Percentiles rank a stretch among this genome's conserved stretches.
These are phyloP conservation scores for Amaranthus cruentus DNA, from an alignment of 148 eudicot genomes.

Conservation along the genomic window DNA sequence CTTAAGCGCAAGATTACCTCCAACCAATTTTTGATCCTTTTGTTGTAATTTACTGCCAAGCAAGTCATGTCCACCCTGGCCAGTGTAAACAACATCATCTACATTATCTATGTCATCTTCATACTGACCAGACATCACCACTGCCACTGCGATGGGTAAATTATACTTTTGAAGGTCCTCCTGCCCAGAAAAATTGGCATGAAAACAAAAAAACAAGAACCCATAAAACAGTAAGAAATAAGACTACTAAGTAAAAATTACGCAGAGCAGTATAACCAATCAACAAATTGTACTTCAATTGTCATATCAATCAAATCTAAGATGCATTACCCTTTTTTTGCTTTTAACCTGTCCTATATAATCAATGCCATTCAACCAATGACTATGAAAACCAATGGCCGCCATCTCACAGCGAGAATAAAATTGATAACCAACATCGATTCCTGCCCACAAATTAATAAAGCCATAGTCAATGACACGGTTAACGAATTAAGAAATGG, in stretches of 20 bases:
- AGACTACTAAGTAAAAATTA: background rate
- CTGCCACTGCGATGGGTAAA: conserved; percentile 54
- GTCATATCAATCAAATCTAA: background rate
- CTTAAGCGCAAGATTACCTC: conserved; percentile 73
- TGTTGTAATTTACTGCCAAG: conserved; percentile 55
- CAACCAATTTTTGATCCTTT: conserved; percentile 44
- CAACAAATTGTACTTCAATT: background rate
- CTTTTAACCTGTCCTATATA: conserved; percentile 14
- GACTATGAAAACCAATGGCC: conserved; percentile 32
- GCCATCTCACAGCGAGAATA: conserved; percentile 37
- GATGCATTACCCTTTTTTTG: conserved; percentile 25
- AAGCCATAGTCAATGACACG: background rate
- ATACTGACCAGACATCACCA: conserved; percentile 76
- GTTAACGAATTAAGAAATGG: background rate
- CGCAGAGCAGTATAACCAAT: background rate
- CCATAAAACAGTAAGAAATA: background rate
- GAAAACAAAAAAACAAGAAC: background rate
- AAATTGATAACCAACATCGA: conserved; percentile 31
- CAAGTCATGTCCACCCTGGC: conserved; percentile 68
- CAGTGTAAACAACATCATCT: conserved; percentile 63
- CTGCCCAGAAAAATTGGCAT: conserved; percentile 8
- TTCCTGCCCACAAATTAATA: conserved; percentile 16
- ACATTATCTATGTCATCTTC: conserved; percentile 66
- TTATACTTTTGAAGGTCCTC: conserved; percentile 27
- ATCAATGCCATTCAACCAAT: conserved; percentile 35